Evolutionary conservation across 2,329 filamentous ascomycete genomes (phyloP), one percentile per base, ranked within the genome.

Genomic region (Penicillium sp.): DNA sequence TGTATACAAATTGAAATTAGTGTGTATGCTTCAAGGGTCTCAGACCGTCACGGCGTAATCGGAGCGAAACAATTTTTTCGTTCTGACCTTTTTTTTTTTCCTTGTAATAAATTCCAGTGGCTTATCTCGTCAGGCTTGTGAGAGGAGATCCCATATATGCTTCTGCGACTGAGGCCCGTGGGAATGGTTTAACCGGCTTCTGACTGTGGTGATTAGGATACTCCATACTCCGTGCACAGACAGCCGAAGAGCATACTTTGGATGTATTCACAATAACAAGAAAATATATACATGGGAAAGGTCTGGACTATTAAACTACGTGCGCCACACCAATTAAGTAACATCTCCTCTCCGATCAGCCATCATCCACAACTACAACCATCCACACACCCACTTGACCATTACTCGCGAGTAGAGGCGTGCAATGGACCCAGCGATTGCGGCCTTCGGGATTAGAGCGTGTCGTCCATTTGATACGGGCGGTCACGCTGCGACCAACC

Each of bases 301-400:
- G 37, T 12, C 33, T 43, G 35, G 53, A 51, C 21, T 29, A 13
- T 50, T 40, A 38, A 21, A 45, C 46, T 61, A 58, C 27, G 29
- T 51, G n/a, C 61, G 50, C 61, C 58, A 62, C 61, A 52, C 60
- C 60, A 64, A 54, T 59, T 58, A 29, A 62, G 41, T 40, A 62
- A 50, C 42, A 58, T 31, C 38, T 63, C 46, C 89, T 31, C 38
- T 63, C 46, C 89, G 86, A 53, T 86, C 86, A 61, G 91, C 87
- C 4, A 90, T 86, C 86, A 61, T 91, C 87, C 4, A 90, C 84
- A 15, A 92, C 80, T 0, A 91, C 82, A 6, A 91, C 80, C 86
- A 92, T 89, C 89, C 89, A 92, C 0, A 91, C 88, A 17, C 89
- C 89, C 0, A 92, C 84, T 4, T 83, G 78, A 2, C 87, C 86